phyloP scores from a whole-genome alignment of 805 yeast species.

The Jamesozyma gamospora region DNA sequence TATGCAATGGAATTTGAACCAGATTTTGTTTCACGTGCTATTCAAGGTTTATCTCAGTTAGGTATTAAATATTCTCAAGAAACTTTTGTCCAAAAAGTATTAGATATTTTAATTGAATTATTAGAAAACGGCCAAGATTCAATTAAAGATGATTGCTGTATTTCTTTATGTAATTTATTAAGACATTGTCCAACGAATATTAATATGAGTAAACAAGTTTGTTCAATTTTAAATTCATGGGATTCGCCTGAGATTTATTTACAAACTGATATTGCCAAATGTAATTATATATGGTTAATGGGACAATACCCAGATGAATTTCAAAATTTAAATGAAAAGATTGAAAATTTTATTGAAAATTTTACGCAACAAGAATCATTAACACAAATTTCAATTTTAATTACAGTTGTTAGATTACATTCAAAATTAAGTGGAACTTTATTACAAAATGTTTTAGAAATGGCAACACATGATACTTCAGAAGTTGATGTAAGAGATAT shows the following conservation, averaged over 20 bases:
- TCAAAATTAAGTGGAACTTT: conserved; percentile 35
- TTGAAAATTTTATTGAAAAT: conserved; percentile 38
- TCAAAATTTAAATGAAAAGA: conserved; percentile 39
- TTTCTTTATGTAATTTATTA: conserved; percentile 53
- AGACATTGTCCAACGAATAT: conserved; percentile 49
- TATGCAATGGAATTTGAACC: conserved; percentile 81
- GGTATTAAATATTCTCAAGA: conserved; percentile 48
- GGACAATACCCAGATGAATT: conserved; percentile 63
- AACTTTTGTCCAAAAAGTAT: conserved; percentile 41
- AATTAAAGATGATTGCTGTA: conserved; percentile 48
- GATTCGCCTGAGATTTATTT: conserved; percentile 36
- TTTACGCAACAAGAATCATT: conserved; percentile 51
- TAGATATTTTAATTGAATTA: conserved; percentile 50
- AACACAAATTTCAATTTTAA: conserved; percentile 50
- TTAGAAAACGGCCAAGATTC: conserved; percentile 50
- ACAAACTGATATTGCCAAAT: conserved; percentile 37
- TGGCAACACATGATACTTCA: conserved; percentile 55
- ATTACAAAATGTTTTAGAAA: conserved; percentile 50
- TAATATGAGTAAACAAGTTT: conserved; percentile 17
- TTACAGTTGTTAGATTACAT: conserved; percentile 51
- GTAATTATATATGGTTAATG: conserved; percentile 54
- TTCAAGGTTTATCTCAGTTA: conserved; percentile 59
- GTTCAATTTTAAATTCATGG: conserved; percentile 31
- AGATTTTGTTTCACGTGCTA: conserved; percentile 57
- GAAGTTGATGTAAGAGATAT: conserved; percentile 73